These are phyloP conservation scores for Syzygium grande DNA, from an alignment of 345 rosid species.

Conservation along the genomic window DNA sequence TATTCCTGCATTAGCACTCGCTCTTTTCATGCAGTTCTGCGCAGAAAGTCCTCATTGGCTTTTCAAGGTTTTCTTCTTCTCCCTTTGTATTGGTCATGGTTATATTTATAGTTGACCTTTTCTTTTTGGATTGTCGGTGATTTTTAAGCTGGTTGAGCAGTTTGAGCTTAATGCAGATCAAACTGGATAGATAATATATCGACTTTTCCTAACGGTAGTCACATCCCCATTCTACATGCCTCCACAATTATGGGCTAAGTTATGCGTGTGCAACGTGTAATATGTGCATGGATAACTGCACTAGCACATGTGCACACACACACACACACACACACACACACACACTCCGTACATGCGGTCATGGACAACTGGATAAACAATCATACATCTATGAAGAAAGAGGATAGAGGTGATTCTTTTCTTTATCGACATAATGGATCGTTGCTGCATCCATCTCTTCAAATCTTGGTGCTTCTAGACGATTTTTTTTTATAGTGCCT, in stretches of 20 bases:
- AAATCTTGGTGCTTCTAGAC: not conserved
- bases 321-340: not conserved
- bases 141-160: not conserved
- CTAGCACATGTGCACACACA: not conserved
- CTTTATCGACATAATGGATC: not conserved
- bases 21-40: conserved; percentile 60
- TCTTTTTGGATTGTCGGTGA: not conserved
- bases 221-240: not conserved
- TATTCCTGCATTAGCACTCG: conserved; percentile 71
- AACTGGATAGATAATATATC: not conserved
- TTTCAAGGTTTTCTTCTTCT: conserved; percentile 51
- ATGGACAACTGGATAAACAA: not conserved
- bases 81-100: not conserved
- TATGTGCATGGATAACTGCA: not conserved
- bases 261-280: not conserved
- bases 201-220: not conserved
- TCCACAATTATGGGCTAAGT: not conserved
- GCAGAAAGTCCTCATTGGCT: conserved; percentile 99
- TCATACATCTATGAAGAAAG: not conserved
- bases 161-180: not conserved
- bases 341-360: not conserved
- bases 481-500: not conserved
- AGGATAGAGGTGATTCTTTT: not conserved
- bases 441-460: not conserved
- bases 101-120: not conserved